Evolutionary conservation across 129 eudicot genomes (phyloP), one percentile per base, ranked within the genome.

Genomic region (Artemisia tridentata): DNA sequence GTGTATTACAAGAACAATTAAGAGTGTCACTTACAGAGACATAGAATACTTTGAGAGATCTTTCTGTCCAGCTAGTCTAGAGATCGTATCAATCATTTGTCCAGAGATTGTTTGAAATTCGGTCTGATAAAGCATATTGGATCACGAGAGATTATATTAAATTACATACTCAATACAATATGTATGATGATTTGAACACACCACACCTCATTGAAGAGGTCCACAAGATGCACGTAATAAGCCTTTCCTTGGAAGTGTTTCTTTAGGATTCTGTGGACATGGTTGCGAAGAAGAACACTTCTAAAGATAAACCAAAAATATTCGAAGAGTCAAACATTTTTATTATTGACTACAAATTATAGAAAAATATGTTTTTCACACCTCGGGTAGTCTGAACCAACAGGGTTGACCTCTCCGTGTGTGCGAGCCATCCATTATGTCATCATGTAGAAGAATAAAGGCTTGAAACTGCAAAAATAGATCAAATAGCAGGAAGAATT

Each of bases 181-280:
- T 45, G 49, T 45, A 45, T n/a, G 0, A 1, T 13, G 5, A 1
- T 10, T 10, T 10, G 5, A 47, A n/a, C n/a, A n/a, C n/a, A n/a
- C n/a, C n/a, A n/a, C 25, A 90, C 96, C 95, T 90, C 91, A 19
- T 87, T 83, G 62, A 90, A 90, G 12, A 90, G 68, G 60, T 90
- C 97, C 19, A 27, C 31, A 3, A 27, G 5, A 27, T 27, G 31
- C 5, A 83, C 38, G 71, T 86, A 90, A 75, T 79, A 90, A 58
- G 85, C 70, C 72, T 81, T 87, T 27, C 34, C 78, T 17, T 73
- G 77, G 65, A 87, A 79, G 71, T 83, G 85, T 18, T 79, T 79
- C 57, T 82, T 86, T 31, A 90, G 85, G 67, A 90, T 84, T 77
- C 90, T 80, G 3, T 81, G 81, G 29, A 81, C 67, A 57, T 90